These are phyloP conservation scores for Trichophyton verrucosum DNA, from an alignment of 2,329 filamentous ascomycete species.

Conservation along the genomic window DNA sequence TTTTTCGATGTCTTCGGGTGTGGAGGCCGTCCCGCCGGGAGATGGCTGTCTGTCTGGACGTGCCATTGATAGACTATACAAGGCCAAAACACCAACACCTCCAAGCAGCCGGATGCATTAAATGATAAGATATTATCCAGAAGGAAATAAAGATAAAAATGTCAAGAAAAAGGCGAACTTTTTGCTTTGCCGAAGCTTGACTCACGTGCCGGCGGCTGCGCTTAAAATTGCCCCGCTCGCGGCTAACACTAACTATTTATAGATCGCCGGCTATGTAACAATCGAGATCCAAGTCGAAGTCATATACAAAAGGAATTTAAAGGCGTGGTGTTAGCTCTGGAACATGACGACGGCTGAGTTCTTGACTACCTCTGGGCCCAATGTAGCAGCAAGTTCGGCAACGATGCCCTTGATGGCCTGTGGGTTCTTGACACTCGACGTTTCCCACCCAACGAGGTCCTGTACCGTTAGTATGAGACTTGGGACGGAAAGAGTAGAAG, in stretches of 20 bases:
- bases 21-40: background rate
- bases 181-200: background rate
- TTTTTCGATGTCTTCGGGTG: background rate
- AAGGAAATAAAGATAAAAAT: background rate
- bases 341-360: constrained; percentile 31
- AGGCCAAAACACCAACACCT: no score
- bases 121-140: background rate
- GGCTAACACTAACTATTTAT: background rate
- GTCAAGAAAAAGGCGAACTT: background rate
- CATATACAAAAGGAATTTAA: no score
- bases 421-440: constrained; percentile 29
- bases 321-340: background rate
- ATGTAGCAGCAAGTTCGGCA: constrained; percentile 34
- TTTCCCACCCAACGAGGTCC: constrained; percentile 38
- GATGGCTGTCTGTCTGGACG: no score
- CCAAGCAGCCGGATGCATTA: no score
- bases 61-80: no score
- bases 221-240: background rate
- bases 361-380: constrained; percentile 33
- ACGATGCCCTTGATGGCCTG: constrained; percentile 37
- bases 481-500: background rate
- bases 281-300: no score
- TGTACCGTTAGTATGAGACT: constrained; percentile 12
- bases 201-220: background rate
- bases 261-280: background rate